These are phyloP conservation scores for Dactylorhiza incarnata DNA, from an alignment of 106 monocot species.

Conservation along the genomic window DNA sequence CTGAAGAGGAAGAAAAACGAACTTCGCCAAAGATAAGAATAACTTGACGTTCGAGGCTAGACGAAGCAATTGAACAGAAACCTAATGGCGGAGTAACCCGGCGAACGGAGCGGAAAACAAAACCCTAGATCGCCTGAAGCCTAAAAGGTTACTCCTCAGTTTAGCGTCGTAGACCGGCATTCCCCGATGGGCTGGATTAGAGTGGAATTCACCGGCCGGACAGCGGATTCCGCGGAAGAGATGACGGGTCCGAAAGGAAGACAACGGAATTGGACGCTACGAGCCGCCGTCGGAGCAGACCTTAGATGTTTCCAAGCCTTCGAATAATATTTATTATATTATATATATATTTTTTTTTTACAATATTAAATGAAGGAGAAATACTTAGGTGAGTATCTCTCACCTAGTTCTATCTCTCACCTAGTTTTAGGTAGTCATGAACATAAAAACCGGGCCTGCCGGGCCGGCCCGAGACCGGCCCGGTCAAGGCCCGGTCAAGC, in stretches of 20 bases:
- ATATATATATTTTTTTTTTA: too few species aligned
- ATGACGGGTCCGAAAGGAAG: not conserved
- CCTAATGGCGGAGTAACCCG: not conserved
- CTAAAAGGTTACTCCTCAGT: not conserved
- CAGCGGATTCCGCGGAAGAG: constrained; percentile 2
- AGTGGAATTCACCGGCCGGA: not conserved
- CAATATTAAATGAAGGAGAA: too few species aligned
- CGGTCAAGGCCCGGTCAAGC: too few species aligned
- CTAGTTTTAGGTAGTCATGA: too few species aligned
- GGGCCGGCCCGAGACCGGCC: too few species aligned
- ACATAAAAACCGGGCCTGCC: too few species aligned
- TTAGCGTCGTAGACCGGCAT: not conserved
- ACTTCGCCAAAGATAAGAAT: not conserved
- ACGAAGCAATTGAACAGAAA: not conserved
- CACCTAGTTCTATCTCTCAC: too few species aligned
- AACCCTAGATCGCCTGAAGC: not conserved
- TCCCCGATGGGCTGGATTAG: not conserved
- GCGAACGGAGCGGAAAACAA: not conserved
- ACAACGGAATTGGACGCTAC: not conserved
- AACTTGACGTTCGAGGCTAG: not conserved
- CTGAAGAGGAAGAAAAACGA: not conserved
- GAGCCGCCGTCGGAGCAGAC: not conserved
- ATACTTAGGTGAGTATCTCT: too few species aligned
- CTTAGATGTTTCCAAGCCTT: too few species aligned
- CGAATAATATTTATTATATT: too few species aligned